Evolutionary conservation across 176 grass and related monocot genomes (phyloP).

Genomic region (Poa pratensis): DNA sequence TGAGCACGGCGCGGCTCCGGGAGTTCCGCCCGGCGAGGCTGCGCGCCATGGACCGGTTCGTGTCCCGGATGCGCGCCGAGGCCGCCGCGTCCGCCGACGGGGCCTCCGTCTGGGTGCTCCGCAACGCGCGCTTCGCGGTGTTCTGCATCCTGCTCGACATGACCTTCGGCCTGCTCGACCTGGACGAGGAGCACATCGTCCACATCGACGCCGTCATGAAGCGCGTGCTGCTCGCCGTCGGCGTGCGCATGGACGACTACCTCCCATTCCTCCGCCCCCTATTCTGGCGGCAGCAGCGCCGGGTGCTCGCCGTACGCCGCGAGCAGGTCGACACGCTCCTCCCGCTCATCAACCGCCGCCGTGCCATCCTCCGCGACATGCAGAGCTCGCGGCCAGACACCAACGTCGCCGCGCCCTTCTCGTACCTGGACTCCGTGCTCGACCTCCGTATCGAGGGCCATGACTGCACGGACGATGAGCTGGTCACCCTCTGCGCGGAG

Average conservation of each 20-base stretch:
- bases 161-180: constrained; percentile 87
- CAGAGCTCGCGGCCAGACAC: neutral
- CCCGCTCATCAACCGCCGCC: constrained; percentile 76
- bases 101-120: constrained; percentile 75
- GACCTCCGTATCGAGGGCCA: constrained; percentile 67
- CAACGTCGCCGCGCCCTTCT: constrained; percentile 67
- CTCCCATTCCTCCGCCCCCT: constrained; percentile 86
- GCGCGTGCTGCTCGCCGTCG: constrained; percentile 67
- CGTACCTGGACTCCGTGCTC: constrained; percentile 90
- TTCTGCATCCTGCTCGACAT: constrained; percentile 90
- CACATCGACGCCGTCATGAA: constrained; percentile 83
- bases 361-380: constrained; percentile 55
- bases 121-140: constrained; percentile 93
- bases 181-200: constrained; percentile 68
- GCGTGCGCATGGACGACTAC: constrained; percentile 88
- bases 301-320: constrained; percentile 60
- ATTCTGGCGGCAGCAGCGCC: constrained; percentile 56
- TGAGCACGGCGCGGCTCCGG: constrained; percentile 61
- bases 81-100: constrained; percentile 51
- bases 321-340: constrained; percentile 72
- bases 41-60: constrained; percentile 88
- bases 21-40: constrained; percentile 58
- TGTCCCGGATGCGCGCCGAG: constrained; percentile 67
- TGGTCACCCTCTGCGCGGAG: constrained; percentile 87
- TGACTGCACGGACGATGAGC: constrained; percentile 51